A percentile compares a stretch with the other conserved stretches of the same genome.
Evolutionary conservation across 176 grass and related monocot species (phyloP).

Genomic region (Phoenix roebelenii): DNA sequence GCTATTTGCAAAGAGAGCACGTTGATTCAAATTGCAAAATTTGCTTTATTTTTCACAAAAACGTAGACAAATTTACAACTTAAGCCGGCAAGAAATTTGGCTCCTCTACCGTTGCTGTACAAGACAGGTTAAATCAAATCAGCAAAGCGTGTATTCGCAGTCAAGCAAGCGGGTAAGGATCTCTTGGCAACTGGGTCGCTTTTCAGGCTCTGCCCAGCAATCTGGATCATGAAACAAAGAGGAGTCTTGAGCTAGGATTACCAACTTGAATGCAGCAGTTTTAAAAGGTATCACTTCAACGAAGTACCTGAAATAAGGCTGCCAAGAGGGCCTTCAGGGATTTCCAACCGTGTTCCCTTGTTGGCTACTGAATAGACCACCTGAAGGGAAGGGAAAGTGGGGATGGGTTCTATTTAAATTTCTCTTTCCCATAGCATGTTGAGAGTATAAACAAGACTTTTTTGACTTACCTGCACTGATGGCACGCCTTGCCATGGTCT

Average conservation of each 20-base stretch:
- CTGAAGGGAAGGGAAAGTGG: constrained; percentile 21
- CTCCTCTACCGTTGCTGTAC: constrained; percentile 40
- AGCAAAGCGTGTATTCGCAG: constrained; percentile 86
- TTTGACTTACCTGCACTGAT: constrained; percentile 65
- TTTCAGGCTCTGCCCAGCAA: constrained; percentile 85
- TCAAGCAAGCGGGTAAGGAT: constrained; percentile 91
- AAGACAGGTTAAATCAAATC: constrained; percentile 34
- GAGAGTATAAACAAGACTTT: neutral
- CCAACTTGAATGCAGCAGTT: neutral
- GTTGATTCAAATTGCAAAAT: too few relatives aligned
- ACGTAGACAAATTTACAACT: constrained; percentile 2
- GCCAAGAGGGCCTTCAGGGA: constrained; percentile 88
- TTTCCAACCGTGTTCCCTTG: constrained; percentile 75
- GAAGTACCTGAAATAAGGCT: constrained; percentile 74
- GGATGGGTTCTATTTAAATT: neutral
- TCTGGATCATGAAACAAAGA: constrained; percentile 22
- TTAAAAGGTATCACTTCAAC: neutral
- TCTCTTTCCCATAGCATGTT: neutral
- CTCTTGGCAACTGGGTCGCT: constrained; percentile 82
- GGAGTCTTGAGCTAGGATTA: too few relatives aligned
- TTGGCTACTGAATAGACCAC: constrained; percentile 92
- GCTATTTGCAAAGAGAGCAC: too few relatives aligned
- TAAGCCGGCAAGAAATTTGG: neutral
- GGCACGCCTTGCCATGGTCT: constrained; percentile 83
- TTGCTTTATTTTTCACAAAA: too few relatives aligned